Conservation (phyloP, 331 rosid genomes). For the Malus hybrid region DNA sequence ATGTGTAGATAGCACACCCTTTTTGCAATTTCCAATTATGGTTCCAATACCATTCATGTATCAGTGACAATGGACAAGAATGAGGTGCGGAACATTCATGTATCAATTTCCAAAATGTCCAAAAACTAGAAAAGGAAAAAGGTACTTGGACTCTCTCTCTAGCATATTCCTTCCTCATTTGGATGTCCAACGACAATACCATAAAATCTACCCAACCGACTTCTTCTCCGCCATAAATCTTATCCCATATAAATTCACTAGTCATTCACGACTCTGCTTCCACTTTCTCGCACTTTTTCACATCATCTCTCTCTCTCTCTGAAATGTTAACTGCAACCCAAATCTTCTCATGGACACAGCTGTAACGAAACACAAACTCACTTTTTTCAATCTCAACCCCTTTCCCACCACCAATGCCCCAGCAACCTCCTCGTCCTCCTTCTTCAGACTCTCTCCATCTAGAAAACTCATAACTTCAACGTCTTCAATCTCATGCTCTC, state of each 20-base stretch:
- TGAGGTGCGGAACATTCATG: not conserved
- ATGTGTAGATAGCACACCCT: too few relatives aligned
- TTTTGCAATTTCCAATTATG: not conserved
- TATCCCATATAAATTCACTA: not conserved
- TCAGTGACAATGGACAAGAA: not conserved
- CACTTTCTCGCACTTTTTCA: not conserved
- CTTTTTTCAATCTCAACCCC: constrained; percentile 11
- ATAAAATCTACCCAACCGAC: not conserved
- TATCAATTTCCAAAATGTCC: not conserved
- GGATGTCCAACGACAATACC: not conserved
- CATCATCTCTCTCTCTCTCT: not conserved
- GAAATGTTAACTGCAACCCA: constrained; percentile 41
- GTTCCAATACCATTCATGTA: not conserved
- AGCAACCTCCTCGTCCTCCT: constrained; percentile 4
- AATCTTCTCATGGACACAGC: constrained; percentile 43
- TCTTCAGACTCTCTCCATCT: constrained; percentile 8
- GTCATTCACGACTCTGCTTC: not conserved
- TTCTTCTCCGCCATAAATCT: not conserved
- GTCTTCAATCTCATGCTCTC: constrained; percentile 1
- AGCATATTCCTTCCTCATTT: constrained; percentile 27
- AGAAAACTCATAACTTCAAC: constrained; percentile 3
- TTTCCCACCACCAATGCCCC: not conserved
- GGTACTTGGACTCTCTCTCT: not conserved
- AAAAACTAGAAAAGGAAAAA: not conserved
- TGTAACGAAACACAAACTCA: constrained; percentile 15